Base-by-base conservation (phyloP, 352 stramenopile genomes). In the Phytopythium vexans region DNA sequence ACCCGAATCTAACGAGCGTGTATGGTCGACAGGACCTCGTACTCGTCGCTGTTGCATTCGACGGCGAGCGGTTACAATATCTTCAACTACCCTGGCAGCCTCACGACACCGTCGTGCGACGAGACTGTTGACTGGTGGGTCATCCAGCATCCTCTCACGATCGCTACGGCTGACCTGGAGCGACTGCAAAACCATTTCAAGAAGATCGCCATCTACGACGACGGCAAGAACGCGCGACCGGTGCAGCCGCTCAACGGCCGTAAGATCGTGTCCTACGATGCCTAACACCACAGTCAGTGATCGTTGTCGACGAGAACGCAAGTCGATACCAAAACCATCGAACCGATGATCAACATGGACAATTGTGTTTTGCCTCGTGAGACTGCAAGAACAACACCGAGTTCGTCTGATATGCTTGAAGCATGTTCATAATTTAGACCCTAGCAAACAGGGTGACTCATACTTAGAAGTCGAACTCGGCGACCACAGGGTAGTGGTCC, bases 91-190 rank as follows among this genome's bases (percentile, higher is more conserved):
- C 51, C 72, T 0, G 79, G 79, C n/a, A 88, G 79, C 15, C 64
- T 86, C 12, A 89, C 76, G 15, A 86, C 72, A 1, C 79, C 79
- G 0, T 50, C 40, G 10, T 89, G 79, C 35, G 51, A 60, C 41
- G 79, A 88, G 52, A 74, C 52, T 40, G 79, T 73, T 1, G 66
- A 86, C 53, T 89, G 79, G 79, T 89, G 76, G 74, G 68, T 89
- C 16, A 56, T 88, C 41, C 45, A 79, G 50, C 68, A 59, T 21
- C 70, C 75, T 14, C 55, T 88, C 40, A 69, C 59, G 35, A 72
- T 88, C 42, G 80, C 70, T 0, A 31, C 52, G 0, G 14, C 37
- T 4, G 70, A 83, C 52, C 67, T 82, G 8, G 34, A 45, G 10
- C 59, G 64, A 32, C 54, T 88, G 41, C 54, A 64, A 39, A 37